phyloP scores from a whole-genome alignment of 2,329 filamentous ascomycete genomes.

The Fusarium xyrophilum region DNA sequence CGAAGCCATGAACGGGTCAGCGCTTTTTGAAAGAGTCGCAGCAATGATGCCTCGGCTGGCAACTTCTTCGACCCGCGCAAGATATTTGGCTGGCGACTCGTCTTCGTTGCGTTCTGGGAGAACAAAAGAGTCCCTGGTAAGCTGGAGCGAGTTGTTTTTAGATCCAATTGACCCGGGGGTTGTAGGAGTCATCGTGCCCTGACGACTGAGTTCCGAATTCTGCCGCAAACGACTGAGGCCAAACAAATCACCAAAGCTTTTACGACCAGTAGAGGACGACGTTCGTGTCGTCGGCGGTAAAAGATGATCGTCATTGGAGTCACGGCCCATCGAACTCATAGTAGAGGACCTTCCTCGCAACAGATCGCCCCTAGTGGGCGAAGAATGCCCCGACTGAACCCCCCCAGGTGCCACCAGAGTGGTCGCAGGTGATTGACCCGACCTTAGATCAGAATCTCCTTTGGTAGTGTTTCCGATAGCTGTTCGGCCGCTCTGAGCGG shows the following conservation, averaged over 20 bases:
- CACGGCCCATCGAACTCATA: conserved; percentile 79
- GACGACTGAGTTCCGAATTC: conserved; percentile 75
- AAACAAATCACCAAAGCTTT: conserved; percentile 91
- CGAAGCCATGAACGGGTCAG: conserved; percentile 80
- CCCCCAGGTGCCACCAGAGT: conserved; percentile 53
- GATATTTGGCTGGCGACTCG: conserved; percentile 88
- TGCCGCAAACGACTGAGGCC: conserved; percentile 79
- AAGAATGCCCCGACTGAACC: conserved; percentile 69
- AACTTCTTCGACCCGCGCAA: conserved; percentile 81
- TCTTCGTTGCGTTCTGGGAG: conserved; percentile 83
- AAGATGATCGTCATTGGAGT: conserved; percentile 74
- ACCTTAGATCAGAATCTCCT: conserved; percentile 25
- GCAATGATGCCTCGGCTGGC: conserved; percentile 84
- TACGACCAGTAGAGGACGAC: conserved; percentile 88
- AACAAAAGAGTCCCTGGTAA: conserved; percentile 72
- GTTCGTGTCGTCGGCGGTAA: conserved; percentile 73
- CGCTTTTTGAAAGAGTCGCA: conserved; percentile 83
- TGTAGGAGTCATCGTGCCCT: conserved; percentile 71
- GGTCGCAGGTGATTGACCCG: conserved; percentile 53
- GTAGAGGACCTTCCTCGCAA: conserved; percentile 85
- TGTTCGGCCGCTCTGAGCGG: conserved; percentile 44
- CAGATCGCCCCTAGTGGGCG: conserved; percentile 66
- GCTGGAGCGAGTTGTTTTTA: conserved; percentile 82
- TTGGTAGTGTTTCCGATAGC: conserved; percentile 30
- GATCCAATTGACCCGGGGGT: conserved; percentile 75